Base-by-base conservation (phyloP, 768 basidiomycete genomes). In the Lentinula raphanica region DNA sequence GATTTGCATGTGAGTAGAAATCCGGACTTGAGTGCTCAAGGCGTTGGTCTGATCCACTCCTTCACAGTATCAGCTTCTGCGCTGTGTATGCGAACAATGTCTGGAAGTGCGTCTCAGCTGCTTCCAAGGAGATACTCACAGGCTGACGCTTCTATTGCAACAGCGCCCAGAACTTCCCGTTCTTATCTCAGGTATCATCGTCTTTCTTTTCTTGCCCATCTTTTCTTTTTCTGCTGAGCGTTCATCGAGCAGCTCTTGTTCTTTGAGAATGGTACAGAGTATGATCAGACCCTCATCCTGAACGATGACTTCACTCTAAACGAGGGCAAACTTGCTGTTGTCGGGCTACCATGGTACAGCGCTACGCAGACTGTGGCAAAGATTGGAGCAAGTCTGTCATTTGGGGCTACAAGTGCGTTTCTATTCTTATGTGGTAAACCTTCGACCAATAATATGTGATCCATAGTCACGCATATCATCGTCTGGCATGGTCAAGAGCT, bases 401-500 rank as follows among this genome's bases (percentile, higher is more conserved):
- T 61, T 19, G 55, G 51, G 32, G 55, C 58, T 17, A 60, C 55
- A 12, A 36, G 59, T 60, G 17, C 7, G 49, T 31, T 15, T 9
- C 7, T 21, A n/a, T 19, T 13, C 13, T 29, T 31, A 13, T 32
- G 27, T n/a, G n/a, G n/a, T n/a, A n/a, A n/a, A n/a, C n/a, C n/a
- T n/a, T n/a, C n/a, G n/a, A n/a, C n/a, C n/a, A n/a, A n/a, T n/a
- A n/a, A n/a, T n/a, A n/a, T n/a, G n/a, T n/a, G n/a, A n/a, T n/a
- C 49, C 3, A 2, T 11, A 60, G 59, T 77, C 46, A 72, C 72
- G 19, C 76, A 78, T 57, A 70, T 79, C 7, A 48, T 74, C 27
- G 54, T 79, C 25, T 78, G 74, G 76, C 62, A 77, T 62, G 74
- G 73, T 70, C 65, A 65, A n/a, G 73, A 78, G 44, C 60, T 67